Percentiles rank a stretch among this genome's conserved stretches.
These are phyloP conservation scores for Hyaloscypha bicolor DNA, from an alignment of 495 filamentous ascomycete genomes.

Conservation along the genomic window DNA sequence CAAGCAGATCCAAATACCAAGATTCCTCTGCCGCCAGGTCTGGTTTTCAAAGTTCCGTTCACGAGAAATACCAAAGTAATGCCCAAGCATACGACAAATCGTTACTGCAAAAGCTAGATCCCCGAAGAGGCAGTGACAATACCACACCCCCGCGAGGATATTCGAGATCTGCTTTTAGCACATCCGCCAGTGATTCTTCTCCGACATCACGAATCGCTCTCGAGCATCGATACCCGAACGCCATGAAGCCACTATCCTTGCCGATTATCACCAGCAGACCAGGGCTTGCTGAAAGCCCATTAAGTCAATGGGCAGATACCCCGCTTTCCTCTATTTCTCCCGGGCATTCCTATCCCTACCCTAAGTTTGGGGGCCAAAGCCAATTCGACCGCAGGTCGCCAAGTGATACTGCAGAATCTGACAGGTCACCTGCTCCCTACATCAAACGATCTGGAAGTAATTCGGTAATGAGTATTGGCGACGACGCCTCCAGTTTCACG, in stretches of 20 bases:
- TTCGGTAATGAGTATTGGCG: conserved; percentile 29
- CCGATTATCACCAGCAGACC: conserved; percentile 44
- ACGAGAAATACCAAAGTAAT: conserved; percentile 56
- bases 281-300: conserved; percentile 42
- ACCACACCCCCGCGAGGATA: conserved; percentile 54
- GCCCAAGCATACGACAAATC: conserved; percentile 79
- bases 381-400: conserved; percentile 54
- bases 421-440: conserved; percentile 50
- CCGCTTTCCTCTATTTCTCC: conserved; percentile 52
- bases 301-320: conserved; percentile 45
- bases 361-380: conserved; percentile 18
- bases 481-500: conserved; percentile 31
- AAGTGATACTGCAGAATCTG: conserved; percentile 46
- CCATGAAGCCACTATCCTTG: conserved; percentile 46
- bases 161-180: conserved; percentile 54
- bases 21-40: conserved; percentile 28
- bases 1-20: conserved; percentile 31
- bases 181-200: conserved; percentile 49
- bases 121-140: conserved; percentile 57
- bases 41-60: conserved; percentile 43
- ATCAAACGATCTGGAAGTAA: conserved; percentile 39
- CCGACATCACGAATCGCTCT: conserved; percentile 45
- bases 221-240: conserved; percentile 26
- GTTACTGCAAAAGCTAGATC: conserved; percentile 74
- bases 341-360: conserved; percentile 37